Percentiles rank a stretch among this genome's conserved stretches.
Conservation (phyloP, 75 land plant genomes). For the Picea glauca region DNA sequence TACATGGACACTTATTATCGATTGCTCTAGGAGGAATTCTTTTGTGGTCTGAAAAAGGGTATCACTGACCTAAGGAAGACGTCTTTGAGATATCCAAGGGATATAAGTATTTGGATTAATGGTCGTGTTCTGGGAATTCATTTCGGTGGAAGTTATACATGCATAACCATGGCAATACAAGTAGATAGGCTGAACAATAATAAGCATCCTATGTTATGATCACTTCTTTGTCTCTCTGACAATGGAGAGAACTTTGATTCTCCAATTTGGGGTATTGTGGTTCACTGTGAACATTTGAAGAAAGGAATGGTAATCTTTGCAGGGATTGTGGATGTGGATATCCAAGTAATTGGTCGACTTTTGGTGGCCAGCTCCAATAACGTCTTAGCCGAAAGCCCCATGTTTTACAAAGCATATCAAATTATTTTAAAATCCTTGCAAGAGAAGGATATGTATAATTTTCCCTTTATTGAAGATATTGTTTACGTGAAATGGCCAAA, state of each 20-base stretch:
- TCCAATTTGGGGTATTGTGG: conserved; percentile 21
- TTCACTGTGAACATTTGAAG: conserved; percentile 11
- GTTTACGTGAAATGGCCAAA: no score
- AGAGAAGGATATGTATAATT: no score
- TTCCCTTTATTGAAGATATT: no score
- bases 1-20: conserved; percentile 5
- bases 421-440: no score
- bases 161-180: conserved; percentile 10
- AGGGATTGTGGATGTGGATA: conserved; percentile 5
- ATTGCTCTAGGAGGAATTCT: conserved; percentile 17
- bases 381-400: no score
- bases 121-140: not conserved
- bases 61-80: conserved; percentile 3
- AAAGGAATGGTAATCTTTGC: not conserved
- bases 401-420: no score
- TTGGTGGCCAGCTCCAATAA: no score
- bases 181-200: not conserved
- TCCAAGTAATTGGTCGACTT: no score
- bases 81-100: not conserved
- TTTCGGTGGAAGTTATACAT: conserved; percentile 7
- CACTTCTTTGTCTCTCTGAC: conserved; percentile 14
- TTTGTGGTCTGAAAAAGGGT: conserved; percentile 13
- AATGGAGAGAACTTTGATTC: conserved; percentile 17
- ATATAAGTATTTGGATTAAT: conserved; percentile 18
- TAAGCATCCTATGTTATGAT: conserved; percentile 6